Evolutionary conservation across 2,329 filamentous ascomycete genomes (phyloP).

Genomic region (Geosmithia putterillii): DNA sequence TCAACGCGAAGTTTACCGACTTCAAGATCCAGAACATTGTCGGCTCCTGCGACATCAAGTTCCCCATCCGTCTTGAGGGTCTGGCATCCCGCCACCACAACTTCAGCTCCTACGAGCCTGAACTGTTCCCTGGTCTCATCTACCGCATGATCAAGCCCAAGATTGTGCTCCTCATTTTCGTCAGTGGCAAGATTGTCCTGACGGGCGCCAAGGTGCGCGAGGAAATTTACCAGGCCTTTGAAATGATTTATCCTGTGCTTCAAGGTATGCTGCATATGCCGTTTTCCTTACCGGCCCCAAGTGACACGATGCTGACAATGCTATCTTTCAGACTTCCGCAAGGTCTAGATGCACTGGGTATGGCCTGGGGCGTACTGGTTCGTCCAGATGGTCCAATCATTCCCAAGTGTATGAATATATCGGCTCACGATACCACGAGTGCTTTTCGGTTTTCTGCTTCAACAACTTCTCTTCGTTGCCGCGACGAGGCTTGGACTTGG

Average conservation of each 20-base stretch:
- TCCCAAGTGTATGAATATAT: conserved; percentile 28
- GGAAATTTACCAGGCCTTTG: conserved; percentile 94
- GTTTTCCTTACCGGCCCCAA: too few species aligned
- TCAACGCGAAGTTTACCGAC: conserved; percentile 98
- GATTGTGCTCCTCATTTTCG: conserved; percentile 95
- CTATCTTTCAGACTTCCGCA: conserved; percentile 37
- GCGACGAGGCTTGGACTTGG: conserved; percentile 6
- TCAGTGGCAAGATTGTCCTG: conserved; percentile 94
- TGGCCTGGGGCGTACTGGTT: neutral
- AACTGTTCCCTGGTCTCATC: conserved; percentile 97
- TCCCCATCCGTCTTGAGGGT: conserved; percentile 93
- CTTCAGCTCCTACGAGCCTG: conserved; percentile 98
- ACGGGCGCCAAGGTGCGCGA: conserved; percentile 96
- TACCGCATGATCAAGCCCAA: conserved; percentile 99
- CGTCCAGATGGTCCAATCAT: conserved; percentile 1
- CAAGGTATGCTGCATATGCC: conserved; percentile 47
- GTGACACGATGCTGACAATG: conserved; percentile 4
- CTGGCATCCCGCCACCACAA: conserved; percentile 95
- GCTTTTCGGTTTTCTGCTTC: too few species aligned
- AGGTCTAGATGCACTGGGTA: conserved; percentile 28
- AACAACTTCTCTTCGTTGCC: conserved; percentile 9
- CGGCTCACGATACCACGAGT: conserved; percentile 32
- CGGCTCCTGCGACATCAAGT: conserved; percentile 98
- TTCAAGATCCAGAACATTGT: conserved; percentile 99
- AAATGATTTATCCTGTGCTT: conserved; percentile 93